A percentile compares a stretch with the other conserved stretches of the same genome.
These are phyloP conservation scores for Vigna reflexopilosa DNA, from an alignment of 306 rosid species.

Conservation along the genomic window DNA sequence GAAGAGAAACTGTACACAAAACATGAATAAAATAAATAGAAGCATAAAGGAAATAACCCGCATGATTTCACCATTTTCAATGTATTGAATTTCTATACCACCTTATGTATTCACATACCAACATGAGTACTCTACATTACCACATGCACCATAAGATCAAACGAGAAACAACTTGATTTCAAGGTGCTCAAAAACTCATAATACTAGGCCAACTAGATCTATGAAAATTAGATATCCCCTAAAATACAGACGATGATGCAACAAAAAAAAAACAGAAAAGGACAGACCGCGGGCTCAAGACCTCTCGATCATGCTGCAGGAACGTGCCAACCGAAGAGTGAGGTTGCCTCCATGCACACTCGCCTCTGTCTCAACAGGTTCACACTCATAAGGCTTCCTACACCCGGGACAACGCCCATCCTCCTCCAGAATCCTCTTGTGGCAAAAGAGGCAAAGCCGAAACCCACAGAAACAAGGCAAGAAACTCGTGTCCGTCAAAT, in stretches of 20 bases:
- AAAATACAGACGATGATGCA: conserved; percentile 53
- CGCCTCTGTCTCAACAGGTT: conserved; percentile 66
- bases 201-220: conserved; percentile 68
- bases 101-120: conserved; percentile 91
- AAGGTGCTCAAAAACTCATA: conserved; percentile 57
- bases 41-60: conserved; percentile 36
- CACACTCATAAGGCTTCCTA: conserved; percentile 83
- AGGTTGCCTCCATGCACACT: conserved; percentile 68
- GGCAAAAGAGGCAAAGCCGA: conserved; percentile 97
- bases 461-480: conserved; percentile 91
- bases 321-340: conserved; percentile 75
- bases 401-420: conserved; percentile 98
- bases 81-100: conserved; percentile 90
- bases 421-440: conserved; percentile 91
- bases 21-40: background rate
- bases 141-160: conserved; percentile 70
- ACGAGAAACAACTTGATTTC: conserved; percentile 63
- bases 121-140: conserved; percentile 69
- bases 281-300: conserved; percentile 60
- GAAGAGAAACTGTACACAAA: conserved; percentile 29
- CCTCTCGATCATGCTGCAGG: conserved; percentile 85
- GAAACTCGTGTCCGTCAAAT: conserved; percentile 86
- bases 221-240: conserved; percentile 59
- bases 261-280: conserved; percentile 42
- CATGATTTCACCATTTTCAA: conserved; percentile 55